Evolutionary conservation across 495 filamentous ascomycete species (phyloP), one percentile per base, ranked within the genome.

Genomic region (Lepraria neglecta): DNA sequence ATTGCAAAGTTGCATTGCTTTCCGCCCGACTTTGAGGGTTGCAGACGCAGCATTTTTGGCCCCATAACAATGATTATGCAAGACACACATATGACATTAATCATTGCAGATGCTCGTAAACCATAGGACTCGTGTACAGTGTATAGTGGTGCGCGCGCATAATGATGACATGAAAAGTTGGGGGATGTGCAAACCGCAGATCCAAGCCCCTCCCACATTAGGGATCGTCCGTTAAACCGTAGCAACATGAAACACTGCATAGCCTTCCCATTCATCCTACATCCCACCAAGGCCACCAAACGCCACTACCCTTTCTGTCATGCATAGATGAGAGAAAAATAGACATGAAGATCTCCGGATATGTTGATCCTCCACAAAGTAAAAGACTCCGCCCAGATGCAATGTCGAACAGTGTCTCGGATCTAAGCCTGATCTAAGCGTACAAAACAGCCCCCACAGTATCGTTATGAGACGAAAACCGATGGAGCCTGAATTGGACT

Each of bases 241-340:
- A n/a, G 21, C 43, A 59, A 62, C 56, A 56, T 66, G 64, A 66
- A 66, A 66, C 64, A 66, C 51, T 11, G 53, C 64, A 66, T 42
- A 66, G 64, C 64, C 64, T 56, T 43, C 42, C 17, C 35, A 24
- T 24, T 17, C 4, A 42, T 33, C 48, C 19, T 24, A 21, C 28
- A 60, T 17, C 5, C 59, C 48, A 31, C n/a, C 6, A 50, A 10
- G 30, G 43, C 46, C 42, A 30, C 30, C 46, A 58, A 65, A 62
- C 64, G 46, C 64, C 64, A 33, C 5, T 33, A 50, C 31, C 45
- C 19, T 6, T 42, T 31, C n/a, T 31, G 28, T 56, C 24, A 55
- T n/a, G 40, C 48, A 3, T 21, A 19, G n/a, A 5, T 42, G 47
- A 43, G 7, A 19, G 30, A 7, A 6, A 7, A 6, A 7, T 17